Evolutionary conservation across 2,329 filamentous ascomycete genomes (phyloP).

Genomic region (Metarhizium album): DNA sequence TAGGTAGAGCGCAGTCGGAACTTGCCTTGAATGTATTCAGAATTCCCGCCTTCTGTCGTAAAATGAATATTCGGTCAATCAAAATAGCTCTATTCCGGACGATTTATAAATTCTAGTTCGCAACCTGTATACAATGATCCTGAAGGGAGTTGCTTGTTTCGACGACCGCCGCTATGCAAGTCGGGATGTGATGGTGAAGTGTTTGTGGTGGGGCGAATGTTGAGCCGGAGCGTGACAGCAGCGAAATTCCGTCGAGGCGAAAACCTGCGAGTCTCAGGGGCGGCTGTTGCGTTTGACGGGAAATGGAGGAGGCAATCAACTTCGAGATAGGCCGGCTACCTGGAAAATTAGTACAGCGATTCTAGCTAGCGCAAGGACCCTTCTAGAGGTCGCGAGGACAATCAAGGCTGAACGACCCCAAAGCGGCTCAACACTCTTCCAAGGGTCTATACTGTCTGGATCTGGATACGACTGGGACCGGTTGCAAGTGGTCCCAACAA

Average conservation of each 20-base stretch:
- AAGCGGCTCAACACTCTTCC: background rate
- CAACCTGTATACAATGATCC: background rate
- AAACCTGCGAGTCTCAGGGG: background rate
- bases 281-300: background rate
- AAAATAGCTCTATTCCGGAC: background rate
- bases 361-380: background rate
- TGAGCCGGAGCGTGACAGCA: background rate
- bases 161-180: conserved; percentile 4
- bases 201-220: background rate
- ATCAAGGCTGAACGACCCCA: background rate
- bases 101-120: background rate
- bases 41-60: background rate
- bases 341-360: background rate
- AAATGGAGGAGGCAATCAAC: background rate
- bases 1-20: background rate
- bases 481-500: background rate
- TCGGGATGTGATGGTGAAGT: conserved; percentile 5
- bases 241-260: background rate
- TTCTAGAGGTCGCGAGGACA: background rate
- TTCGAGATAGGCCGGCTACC: background rate
- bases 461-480: too few relatives aligned
- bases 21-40: background rate
- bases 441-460: background rate
- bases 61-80: background rate
- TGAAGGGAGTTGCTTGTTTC: background rate